A percentile compares a stretch with the other conserved stretches of the same genome.
Conservation (phyloP, 2,329 filamentous ascomycete genomes). For the Talaromyces pinophilus region DNA sequence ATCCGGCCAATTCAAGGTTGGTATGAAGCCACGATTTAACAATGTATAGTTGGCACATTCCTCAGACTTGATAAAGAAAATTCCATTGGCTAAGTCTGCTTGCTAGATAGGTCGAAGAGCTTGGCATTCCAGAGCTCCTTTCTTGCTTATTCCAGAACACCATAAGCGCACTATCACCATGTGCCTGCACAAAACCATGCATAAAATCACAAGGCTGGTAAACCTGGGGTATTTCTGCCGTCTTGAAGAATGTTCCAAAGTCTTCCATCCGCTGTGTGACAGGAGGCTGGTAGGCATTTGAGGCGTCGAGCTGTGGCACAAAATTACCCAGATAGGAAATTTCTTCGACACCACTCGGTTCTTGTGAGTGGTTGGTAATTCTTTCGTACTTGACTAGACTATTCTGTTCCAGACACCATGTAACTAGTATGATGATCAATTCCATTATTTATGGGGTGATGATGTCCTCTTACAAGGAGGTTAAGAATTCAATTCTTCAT, state of each 20-base stretch:
- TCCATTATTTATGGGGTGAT: constrained; percentile 23
- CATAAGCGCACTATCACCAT: background rate
- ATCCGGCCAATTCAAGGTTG: background rate
- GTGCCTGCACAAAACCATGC: background rate
- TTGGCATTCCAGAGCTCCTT: background rate
- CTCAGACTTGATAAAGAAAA: background rate
- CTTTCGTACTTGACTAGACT: background rate
- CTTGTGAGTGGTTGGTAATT: constrained; percentile 9
- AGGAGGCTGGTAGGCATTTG: constrained; percentile 6
- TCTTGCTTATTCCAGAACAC: constrained; percentile 1
- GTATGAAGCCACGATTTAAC: background rate
- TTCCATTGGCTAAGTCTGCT: background rate
- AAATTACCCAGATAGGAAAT: constrained; percentile 20
- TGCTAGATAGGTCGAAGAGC: background rate
- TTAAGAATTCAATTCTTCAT: too few species aligned
- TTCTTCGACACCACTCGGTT: background rate
- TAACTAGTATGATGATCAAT: constrained; percentile 9
- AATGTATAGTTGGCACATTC: background rate
- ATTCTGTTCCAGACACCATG: background rate
- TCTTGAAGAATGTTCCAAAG: background rate
- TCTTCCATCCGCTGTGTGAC: background rate
- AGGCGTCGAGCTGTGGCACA: constrained; percentile 2
- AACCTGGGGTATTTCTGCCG: constrained; percentile 1
- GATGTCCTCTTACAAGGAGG: background rate
- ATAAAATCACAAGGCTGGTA: background rate